Percentiles rank a stretch among this genome's conserved stretches.
These are phyloP conservation scores for Pleurotus tuoliensis DNA, from an alignment of 768 basidiomycete genomes.

Conservation along the genomic window DNA sequence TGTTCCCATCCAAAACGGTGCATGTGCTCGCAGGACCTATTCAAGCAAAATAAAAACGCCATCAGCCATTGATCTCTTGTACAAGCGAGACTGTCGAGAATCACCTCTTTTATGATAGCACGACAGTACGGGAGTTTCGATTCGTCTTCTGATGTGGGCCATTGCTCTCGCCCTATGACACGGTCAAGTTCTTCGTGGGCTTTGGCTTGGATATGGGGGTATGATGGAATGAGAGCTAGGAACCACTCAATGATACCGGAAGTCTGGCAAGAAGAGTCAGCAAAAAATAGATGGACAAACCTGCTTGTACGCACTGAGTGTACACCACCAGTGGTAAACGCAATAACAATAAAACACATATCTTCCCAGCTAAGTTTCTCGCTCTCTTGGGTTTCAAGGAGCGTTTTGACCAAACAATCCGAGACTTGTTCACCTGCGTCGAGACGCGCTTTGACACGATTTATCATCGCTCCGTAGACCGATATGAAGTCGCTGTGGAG, in stretches of 20 bases:
- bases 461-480: constrained; percentile 26
- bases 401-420: constrained; percentile 27
- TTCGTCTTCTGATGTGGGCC: constrained; percentile 19
- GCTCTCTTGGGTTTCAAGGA: constrained; percentile 21
- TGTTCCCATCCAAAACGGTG: constrained; percentile 13
- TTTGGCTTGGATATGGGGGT: constrained; percentile 14
- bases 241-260: constrained; percentile 22
- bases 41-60: background rate
- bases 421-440: constrained; percentile 26
- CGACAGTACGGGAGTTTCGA: constrained; percentile 21
- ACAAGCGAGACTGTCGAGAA: background rate
- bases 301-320: constrained; percentile 19
- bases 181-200: constrained; percentile 16
- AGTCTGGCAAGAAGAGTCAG: constrained; percentile 10
- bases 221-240: constrained; percentile 14
- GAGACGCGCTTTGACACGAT: constrained; percentile 20
- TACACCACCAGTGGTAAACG: constrained; percentile 27
- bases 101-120: constrained; percentile 21
- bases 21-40: constrained; percentile 9
- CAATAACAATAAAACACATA: constrained; percentile 25
- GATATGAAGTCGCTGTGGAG: constrained; percentile 20
- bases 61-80: background rate
- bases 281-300: background rate
- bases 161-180: constrained; percentile 18
- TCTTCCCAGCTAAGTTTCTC: constrained; percentile 27